These are phyloP conservation scores for Coemansia sp. DNA, from an alignment of 192 early-diverging fungal species.

Conservation along the genomic window DNA sequence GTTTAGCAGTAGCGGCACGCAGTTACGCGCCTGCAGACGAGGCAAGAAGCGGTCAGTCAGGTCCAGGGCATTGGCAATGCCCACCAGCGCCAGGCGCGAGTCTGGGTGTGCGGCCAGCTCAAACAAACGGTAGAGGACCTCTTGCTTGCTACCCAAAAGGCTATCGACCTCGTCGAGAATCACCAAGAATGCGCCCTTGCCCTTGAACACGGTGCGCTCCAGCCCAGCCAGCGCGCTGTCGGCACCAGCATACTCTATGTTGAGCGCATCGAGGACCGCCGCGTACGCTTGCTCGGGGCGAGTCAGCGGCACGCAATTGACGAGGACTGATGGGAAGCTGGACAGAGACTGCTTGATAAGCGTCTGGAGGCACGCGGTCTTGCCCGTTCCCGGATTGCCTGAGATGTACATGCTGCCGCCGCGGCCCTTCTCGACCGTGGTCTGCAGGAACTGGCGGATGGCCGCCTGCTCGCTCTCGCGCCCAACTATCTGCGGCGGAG, in stretches of 20 bases:
- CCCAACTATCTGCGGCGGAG: slow-evolving; percentile 51
- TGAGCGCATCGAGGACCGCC: slow-evolving; percentile 64
- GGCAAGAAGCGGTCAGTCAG: slow-evolving; percentile 88
- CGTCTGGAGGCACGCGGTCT: slow-evolving; percentile 78
- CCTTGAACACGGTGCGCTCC: slow-evolving; percentile 60
- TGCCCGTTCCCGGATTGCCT: slow-evolving; percentile 93
- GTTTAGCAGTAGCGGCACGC: slow-evolving; percentile 79
- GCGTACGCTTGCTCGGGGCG: slow-evolving; percentile 71
- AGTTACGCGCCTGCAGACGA: slow-evolving; percentile 79
- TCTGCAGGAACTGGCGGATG: slow-evolving; percentile 36
- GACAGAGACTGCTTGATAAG: slow-evolving; percentile 58
- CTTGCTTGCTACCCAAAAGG: slow-evolving; percentile 77
- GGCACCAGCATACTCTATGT: slow-evolving; percentile 8
- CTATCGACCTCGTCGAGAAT: slow-evolving; percentile 95
- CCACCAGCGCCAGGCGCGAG: slow-evolving; percentile 78
- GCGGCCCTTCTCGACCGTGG: slow-evolving; percentile 32
- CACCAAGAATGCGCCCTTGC: slow-evolving; percentile 60
- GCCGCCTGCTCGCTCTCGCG: slow-evolving; percentile 40
- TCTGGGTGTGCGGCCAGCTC: slow-evolving; percentile 59
- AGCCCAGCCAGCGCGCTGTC: slow-evolving; percentile 58
- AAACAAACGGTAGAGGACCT: slow-evolving; percentile 89
- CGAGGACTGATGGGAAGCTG: slow-evolving; percentile 52
- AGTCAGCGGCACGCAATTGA: slow-evolving; percentile 90
- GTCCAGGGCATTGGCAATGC: slow-evolving; percentile 95
- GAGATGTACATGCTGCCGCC: slow-evolving; percentile 82